Base-by-base conservation (phyloP, 2,329 filamentous ascomycete genomes). In the Apiospora sp. region DNA sequence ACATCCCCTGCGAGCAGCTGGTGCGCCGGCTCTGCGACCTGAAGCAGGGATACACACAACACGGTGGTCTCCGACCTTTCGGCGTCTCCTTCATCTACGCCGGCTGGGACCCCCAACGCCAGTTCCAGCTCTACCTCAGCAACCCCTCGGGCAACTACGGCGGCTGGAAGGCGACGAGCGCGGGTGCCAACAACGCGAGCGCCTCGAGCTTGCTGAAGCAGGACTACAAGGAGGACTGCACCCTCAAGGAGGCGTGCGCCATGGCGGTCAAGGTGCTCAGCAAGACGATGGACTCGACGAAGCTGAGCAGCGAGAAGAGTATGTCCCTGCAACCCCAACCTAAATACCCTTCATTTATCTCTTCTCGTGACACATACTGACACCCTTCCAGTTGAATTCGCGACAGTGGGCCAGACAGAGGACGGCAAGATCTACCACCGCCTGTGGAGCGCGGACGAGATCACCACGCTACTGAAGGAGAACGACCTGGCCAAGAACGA, bases 261-360 rank as follows among this genome's bases (percentile, higher is more conserved):
- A 93, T 98, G 89, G 96, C 96, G 14, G 96, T 99, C 83, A 99
- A 99, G 90, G 96, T 99, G 75, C 86, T 99, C 77, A 98, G 96
- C 90, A 99, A 99, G 92, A 99, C 96, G 7, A 99, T 99, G 97
- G 96, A 99, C 84, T 98, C 95, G 71, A 98, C 96, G 71, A 99
- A 98, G 89, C 86, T 99, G 81, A 98, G 95, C 87, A 98, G 95
- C 81, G 96, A 99, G 89, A 99, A 99, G 91, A 98, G 95, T 98
- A 86, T 84, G 94, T 88, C 58, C 34, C 19, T 19, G 34, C 0
- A 37, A 19, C n/a, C 13, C 67, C 68, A 48, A 71, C 68, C n/a
- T 68, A 37, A n/a, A 27, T 22, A n/a, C n/a, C n/a, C n/a, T n/a
- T n/a, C n/a, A n/a, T n/a, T n/a, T n/a, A n/a, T n/a, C n/a, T n/a